These are phyloP conservation scores for Nosema muscidifuracis DNA, from an alignment of 371 early-diverging fungal genomes.

Conservation along the genomic window DNA sequence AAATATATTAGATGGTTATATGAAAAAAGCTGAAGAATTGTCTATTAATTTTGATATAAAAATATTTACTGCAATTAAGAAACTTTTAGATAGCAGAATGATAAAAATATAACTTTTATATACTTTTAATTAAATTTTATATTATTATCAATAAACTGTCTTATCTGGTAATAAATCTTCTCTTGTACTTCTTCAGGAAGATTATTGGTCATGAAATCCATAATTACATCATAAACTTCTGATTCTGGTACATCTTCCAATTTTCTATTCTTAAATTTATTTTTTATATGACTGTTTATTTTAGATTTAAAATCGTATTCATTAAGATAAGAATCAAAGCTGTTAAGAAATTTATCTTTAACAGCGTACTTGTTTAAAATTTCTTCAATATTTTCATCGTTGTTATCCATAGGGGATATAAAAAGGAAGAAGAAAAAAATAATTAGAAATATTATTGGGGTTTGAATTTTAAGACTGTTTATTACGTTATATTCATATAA, in stretches of 20 bases:
- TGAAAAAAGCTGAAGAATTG: not conserved
- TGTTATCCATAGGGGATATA: not conserved
- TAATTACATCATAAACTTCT: slow-evolving; percentile 8
- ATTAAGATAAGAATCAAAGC: not conserved
- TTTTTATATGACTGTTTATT: not conserved
- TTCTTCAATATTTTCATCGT: slow-evolving; percentile 14
- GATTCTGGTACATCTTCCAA: slow-evolving; percentile 9
- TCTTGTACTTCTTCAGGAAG: slow-evolving; percentile 30
- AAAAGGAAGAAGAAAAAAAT: no score
- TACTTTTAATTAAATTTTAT: not conserved
- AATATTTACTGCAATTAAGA: not conserved
- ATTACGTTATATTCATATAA: no score
- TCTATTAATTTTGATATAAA: not conserved
- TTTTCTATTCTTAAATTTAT: not conserved
- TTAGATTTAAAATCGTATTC: slow-evolving; percentile 5
- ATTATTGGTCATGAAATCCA: slow-evolving; percentile 20
- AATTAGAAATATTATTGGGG: no score
- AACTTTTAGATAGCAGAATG: not conserved
- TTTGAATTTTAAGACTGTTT: no score
- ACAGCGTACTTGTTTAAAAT: slow-evolving; percentile 4
- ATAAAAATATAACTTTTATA: not conserved
- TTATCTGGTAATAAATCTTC: slow-evolving; percentile 22
- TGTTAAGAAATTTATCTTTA: slow-evolving; percentile 2
- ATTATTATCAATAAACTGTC: slow-evolving; percentile 25
- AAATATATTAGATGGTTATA: not conserved